These are phyloP conservation scores for Podospora fimiseda DNA, from an alignment of 495 filamentous ascomycete genomes.

Conservation along the genomic window DNA sequence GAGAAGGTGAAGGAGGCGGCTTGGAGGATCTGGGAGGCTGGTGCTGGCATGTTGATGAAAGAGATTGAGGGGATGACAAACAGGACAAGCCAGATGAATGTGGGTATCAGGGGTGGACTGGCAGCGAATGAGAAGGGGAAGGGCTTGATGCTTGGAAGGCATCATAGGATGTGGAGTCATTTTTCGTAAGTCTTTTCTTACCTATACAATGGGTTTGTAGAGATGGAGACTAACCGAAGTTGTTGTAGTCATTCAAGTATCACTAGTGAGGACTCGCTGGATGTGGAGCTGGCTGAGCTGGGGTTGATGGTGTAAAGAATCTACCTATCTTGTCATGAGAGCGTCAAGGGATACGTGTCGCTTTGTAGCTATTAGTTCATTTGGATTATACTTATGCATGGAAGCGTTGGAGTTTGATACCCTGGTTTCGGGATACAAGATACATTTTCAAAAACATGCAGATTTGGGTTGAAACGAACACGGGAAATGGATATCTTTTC, in stretches of 20 bases:
- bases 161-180: constrained; percentile 12
- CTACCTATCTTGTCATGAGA: too few relatives aligned
- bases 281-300: background rate
- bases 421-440: too few relatives aligned
- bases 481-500: too few relatives aligned
- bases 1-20: constrained; percentile 23
- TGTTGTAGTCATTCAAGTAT: constrained; percentile 9
- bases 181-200: constrained; percentile 12
- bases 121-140: constrained; percentile 1
- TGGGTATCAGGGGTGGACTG: background rate
- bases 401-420: too few relatives aligned
- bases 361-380: too few relatives aligned
- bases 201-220: background rate
- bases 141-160: constrained; percentile 10
- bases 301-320: background rate
- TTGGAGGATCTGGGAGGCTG: constrained; percentile 23
- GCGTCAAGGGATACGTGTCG: too few relatives aligned
- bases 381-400: too few relatives aligned
- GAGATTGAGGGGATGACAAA: constrained; percentile 3
- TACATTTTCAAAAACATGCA: too few relatives aligned
- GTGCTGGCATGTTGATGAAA: constrained; percentile 17
- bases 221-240: background rate
- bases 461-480: too few relatives aligned
- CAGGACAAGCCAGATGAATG: background rate
- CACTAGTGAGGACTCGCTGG: constrained; percentile 12